Evolutionary conservation across 768 basidiomycete species (phyloP).

Genomic region (Fomitopsis pulvina): DNA sequence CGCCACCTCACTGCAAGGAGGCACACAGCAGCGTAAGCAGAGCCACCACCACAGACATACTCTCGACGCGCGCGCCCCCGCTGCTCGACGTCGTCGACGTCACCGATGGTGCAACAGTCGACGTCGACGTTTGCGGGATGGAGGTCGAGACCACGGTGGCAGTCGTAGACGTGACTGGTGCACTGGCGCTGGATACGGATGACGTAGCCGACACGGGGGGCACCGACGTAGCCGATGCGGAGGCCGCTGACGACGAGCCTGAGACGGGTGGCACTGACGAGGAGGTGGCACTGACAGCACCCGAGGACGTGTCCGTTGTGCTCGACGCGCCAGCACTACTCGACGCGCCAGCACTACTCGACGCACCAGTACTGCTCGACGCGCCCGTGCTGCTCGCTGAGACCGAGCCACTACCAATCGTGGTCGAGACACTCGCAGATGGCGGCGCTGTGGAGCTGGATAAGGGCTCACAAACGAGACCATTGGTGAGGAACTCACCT

Average conservation of each 20-base stretch:
- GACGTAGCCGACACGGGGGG: background rate
- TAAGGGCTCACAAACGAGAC: background rate
- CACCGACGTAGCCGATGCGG: background rate
- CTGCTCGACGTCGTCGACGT: background rate
- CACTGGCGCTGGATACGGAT: background rate
- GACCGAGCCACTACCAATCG: background rate
- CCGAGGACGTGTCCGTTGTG: background rate
- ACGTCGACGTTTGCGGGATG: background rate
- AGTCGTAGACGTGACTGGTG: background rate
- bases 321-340: background rate
- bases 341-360: background rate
- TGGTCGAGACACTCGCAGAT: background rate
- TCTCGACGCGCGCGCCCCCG: background rate
- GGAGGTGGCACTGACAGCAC: background rate
- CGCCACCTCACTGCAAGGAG: too few relatives aligned
- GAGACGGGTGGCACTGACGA: background rate
- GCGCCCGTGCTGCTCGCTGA: background rate
- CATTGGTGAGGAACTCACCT: background rate
- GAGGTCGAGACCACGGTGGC: background rate
- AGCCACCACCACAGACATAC: background rate
- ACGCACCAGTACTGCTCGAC: background rate
- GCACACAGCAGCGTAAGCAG: background rate
- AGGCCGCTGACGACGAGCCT: background rate
- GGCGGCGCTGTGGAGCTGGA: background rate
- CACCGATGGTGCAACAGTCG: background rate